Evolutionary conservation across 495 filamentous ascomycete genomes (phyloP).

Genomic region (Aspergillus coremiiformis): DNA sequence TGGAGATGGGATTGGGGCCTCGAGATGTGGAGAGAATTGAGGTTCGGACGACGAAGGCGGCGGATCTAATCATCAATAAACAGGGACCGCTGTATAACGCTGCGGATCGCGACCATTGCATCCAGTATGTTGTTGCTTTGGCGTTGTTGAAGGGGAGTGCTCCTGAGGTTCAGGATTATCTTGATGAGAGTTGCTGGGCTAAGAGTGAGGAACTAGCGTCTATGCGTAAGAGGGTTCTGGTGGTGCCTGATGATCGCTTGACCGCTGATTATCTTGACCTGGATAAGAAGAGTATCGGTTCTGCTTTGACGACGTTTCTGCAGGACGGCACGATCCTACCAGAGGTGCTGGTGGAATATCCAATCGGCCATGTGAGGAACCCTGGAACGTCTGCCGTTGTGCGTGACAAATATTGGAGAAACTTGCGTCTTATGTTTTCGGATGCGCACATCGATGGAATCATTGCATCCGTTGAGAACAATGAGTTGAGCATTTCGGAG

Average conservation of each 20-base stretch:
- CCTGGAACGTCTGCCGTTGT: not conserved
- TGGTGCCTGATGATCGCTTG: constrained; percentile 24
- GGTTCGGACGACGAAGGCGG: constrained; percentile 30
- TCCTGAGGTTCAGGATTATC: constrained; percentile 29
- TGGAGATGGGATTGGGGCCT: no score
- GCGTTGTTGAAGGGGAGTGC: constrained; percentile 28
- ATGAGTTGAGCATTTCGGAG: not conserved
- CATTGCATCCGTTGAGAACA: not conserved
- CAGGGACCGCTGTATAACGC: constrained; percentile 27
- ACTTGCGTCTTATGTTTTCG: not conserved
- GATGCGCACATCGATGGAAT: not conserved
- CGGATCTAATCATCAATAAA: constrained; percentile 37
- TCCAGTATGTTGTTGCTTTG: constrained; percentile 37
- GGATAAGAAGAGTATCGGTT: constrained; percentile 20
- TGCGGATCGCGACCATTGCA: constrained; percentile 42
- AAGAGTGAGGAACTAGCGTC: constrained; percentile 10
- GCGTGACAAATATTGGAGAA: not conserved
- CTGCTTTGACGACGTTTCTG: constrained; percentile 20
- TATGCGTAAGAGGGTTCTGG: constrained; percentile 24
- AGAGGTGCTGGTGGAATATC: constrained; percentile 78
- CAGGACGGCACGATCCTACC: constrained; percentile 41
- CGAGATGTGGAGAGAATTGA: constrained; percentile 25
- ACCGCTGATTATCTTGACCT: constrained; percentile 31
- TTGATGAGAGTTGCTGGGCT: constrained; percentile 23
- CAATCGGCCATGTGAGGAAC: constrained; percentile 57